Percentiles rank a stretch among this genome's conserved stretches.
These are phyloP conservation scores for Candida frijolesensis DNA, from an alignment of 1,139 yeast genomes.

Conservation along the genomic window DNA sequence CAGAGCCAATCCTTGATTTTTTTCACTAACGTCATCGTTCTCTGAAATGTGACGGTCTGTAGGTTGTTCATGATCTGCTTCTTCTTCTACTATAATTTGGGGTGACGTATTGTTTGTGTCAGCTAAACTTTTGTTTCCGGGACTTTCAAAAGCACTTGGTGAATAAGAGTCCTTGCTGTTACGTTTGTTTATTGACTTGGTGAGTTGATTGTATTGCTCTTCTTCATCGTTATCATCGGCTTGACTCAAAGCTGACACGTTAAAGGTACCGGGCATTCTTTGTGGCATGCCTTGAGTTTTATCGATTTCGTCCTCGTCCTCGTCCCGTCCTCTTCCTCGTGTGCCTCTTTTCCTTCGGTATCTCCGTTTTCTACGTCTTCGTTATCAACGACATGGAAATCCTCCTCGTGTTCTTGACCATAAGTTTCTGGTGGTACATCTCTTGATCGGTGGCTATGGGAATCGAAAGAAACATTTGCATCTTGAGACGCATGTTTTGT, in stretches of 20 bases:
- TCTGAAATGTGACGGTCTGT: neutral
- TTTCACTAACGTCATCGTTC: constrained; percentile 2
- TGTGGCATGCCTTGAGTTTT: constrained; percentile 31
- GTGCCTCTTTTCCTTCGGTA: neutral
- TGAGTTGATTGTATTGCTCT: constrained; percentile 16
- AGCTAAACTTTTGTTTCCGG: constrained; percentile 1
- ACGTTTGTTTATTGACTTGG: constrained; percentile 10
- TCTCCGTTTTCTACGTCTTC: constrained; percentile 5
- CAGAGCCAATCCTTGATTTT: constrained; percentile 1
- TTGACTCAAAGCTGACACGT: constrained; percentile 52
- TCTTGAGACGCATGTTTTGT: constrained; percentile 3
- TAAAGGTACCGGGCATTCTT: constrained; percentile 60
- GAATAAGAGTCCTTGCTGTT: constrained; percentile 11
- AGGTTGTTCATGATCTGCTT: neutral
- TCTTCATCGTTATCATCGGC: constrained; percentile 22
- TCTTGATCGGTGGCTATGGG: neutral
- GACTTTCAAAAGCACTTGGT: constrained; percentile 7
- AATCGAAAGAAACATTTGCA: neutral
- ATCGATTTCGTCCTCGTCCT: constrained; percentile 4
- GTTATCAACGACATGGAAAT: neutral
- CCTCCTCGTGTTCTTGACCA: neutral
- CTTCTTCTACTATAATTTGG: constrained; percentile 8
- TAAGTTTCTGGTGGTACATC: neutral
- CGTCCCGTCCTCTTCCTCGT: neutral
- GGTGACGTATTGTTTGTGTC: constrained; percentile 6